Base-by-base conservation (phyloP, 495 filamentous ascomycete genomes). In the Immersiella caudata region DNA sequence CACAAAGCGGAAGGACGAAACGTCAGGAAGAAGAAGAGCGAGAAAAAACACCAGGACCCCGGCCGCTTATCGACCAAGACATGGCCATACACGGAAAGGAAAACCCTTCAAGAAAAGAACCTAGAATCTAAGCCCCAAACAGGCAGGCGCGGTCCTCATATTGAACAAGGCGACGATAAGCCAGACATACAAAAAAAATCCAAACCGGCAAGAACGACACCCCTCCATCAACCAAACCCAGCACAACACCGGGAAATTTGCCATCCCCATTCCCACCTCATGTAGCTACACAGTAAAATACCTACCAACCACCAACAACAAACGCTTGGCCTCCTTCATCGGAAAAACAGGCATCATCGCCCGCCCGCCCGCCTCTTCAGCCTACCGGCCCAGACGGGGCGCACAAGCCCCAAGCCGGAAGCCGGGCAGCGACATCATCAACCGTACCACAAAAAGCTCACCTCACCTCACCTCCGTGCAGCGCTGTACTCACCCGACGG, bases 391-490 rank as follows among this genome's bases (percentile, higher is more conserved):
- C 33, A 33, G 33, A 59, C 26, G 26, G 27, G 57, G 33, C 57
- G 57, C 26, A 18, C 57, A 33, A 35, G 40, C 9, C 25, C 57
- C 25, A 59, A 59, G 18, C 57, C 57, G 26, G n/a, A 46, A 46
- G 40, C 16, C 26, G 25, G 16, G 21, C 21, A 33, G 26, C 56
- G 56, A 35, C 56, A 59, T 27, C 56, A 59, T 25, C 26, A 27
- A n/a, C 16, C 18, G 40, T 46, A 46, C 2, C 40, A 46, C 40
- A 46, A 46, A 46, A 46, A 18, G 9, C 8, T 33, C 29, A 46
- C 40, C 40, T 46, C 40, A 6, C 40, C 16, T 12, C 14, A 46
- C 16, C 29, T 33, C 29, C 29, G 40, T 46, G 16, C 40, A 4
- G 40, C 5, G 14, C 40, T 18, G 40, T 46, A 18, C 40, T 12